Percentiles rank a stretch among this genome's conserved stretches.
Evolutionary conservation across 176 grass and related monocot species (phyloP).

Genomic region (Microstegium vimineum): DNA sequence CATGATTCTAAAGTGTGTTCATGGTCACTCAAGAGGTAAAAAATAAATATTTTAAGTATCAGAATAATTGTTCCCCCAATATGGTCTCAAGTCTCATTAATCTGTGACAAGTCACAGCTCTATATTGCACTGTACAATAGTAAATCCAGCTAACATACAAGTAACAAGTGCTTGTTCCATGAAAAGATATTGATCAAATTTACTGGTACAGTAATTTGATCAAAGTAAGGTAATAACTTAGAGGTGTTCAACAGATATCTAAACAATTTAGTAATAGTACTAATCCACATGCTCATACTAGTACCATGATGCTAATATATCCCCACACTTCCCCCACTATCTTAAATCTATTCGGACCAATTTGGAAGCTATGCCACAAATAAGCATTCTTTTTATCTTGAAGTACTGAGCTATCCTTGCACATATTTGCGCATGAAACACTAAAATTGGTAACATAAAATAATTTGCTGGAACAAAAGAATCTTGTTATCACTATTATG

Average conservation of each 20-base stretch:
- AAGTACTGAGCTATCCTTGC: not conserved
- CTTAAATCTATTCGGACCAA: not conserved
- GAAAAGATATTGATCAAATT: not conserved
- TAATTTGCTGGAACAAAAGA: not conserved
- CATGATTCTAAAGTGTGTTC: not conserved
- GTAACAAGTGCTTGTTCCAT: not conserved
- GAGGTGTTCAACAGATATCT: not conserved
- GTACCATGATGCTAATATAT: not conserved
- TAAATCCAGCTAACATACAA: not conserved
- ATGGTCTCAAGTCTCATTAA: not conserved
- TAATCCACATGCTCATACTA: not conserved
- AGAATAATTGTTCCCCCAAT: not conserved
- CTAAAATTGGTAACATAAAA: not conserved
- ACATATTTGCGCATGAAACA: not conserved
- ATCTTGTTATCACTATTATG: not conserved
- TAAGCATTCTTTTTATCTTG: not conserved
- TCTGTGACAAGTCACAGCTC: not conserved
- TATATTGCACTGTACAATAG: not conserved
- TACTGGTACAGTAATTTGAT: not conserved
- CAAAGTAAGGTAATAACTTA: constrained; percentile 2
- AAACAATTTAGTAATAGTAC: constrained; percentile 17
- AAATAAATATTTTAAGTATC: not conserved
- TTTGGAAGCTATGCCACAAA: not conserved
- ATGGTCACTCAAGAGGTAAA: not conserved
- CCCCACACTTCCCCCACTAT: not conserved